Base-by-base conservation (phyloP, 768 basidiomycete genomes). In the Xerocomellus intermedius region DNA sequence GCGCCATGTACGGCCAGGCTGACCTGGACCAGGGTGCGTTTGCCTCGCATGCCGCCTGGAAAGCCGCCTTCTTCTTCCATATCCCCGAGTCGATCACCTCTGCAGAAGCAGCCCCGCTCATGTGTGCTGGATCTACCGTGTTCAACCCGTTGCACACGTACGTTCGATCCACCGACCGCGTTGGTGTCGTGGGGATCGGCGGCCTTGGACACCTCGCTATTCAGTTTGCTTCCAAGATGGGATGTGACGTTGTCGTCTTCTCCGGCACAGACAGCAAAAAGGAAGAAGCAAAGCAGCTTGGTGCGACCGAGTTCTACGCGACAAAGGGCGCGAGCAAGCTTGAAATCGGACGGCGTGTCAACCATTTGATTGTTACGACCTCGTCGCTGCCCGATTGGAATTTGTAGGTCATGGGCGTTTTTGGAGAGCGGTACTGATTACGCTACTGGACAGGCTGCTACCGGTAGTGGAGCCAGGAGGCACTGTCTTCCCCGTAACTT, bases 221-320 rank as follows among this genome's bases (percentile, higher is more conserved):
- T 33, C 71, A 74, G 41, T 75, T 75, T 54, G 72, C 74, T 4
- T 55, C 69, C 33, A 76, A 73, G 59, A 75, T 75, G 69, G 74
- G 74, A 14, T 72, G 71, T 19, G 68, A 69, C 8, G 74, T 75
- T 5, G 66, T 71, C 45, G 74, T 70, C 6, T 69, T 75, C 30
- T 74, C 72, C 6, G 45, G 65, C 24, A 68, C 72, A 0, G 70
- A 75, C 8, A 48, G 42, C 24, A 76, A 75, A 55, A 67, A 39
- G 42, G 64, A 67, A 8, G 72, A 75, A 32, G 72, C 75, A 19
- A 56, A 42, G 45, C 44, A 47, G 19, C 64, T 75, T 0, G 74
- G 75, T 4, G 75, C 74, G 2, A 62, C 53, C 8, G 75, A 75
- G 50, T 75, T 74, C 50, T 67, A 74, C 37, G 62, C 64, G 10